Evolutionary conservation across 208 protist genomes (phyloP).

Genomic region (Trypanosoma avium): DNA sequence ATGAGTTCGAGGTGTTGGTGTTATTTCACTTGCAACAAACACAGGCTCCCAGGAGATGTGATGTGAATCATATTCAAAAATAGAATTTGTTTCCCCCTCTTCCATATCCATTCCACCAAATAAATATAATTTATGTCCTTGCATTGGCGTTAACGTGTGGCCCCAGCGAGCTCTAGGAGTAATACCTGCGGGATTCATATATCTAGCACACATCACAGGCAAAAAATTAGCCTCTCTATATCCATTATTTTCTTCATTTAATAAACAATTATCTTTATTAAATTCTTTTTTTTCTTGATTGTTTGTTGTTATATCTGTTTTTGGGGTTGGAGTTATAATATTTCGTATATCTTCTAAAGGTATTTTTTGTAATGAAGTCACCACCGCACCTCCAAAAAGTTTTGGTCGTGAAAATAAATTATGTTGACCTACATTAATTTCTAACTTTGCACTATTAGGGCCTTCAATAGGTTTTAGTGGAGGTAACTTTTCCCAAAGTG

Average conservation of each 20-base stretch:
- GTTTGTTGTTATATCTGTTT: background rate
- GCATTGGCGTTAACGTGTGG: constrained; percentile 68
- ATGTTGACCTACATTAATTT: too few species aligned
- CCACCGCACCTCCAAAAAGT: constrained; percentile 12
- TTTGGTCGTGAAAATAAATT: constrained; percentile 9
- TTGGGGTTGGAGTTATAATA: too few species aligned
- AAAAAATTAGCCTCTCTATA: constrained; percentile 77
- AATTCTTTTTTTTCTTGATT: background rate
- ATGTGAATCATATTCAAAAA: constrained; percentile 64
- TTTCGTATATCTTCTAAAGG: constrained; percentile 6
- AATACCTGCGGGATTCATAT: constrained; percentile 61
- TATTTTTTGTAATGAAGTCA: constrained; percentile 7
- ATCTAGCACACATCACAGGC: constrained; percentile 79
- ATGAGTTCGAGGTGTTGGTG: constrained; percentile 51
- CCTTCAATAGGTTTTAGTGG: constrained; percentile 19
- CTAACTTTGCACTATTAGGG: too few species aligned
- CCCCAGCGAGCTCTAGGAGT: constrained; percentile 63
- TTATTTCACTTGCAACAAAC: constrained; percentile 22
- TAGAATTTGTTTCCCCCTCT: constrained; percentile 37
- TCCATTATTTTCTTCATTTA: background rate
- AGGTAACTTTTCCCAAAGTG: constrained; percentile 31
- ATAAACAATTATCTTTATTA: background rate
- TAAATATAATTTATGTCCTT: constrained; percentile 40
- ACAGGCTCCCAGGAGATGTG: constrained; percentile 73
- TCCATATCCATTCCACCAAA: constrained; percentile 68